These are phyloP conservation scores for Canna indica DNA, from an alignment of 176 grass and related monocot genomes.

Conservation along the genomic window DNA sequence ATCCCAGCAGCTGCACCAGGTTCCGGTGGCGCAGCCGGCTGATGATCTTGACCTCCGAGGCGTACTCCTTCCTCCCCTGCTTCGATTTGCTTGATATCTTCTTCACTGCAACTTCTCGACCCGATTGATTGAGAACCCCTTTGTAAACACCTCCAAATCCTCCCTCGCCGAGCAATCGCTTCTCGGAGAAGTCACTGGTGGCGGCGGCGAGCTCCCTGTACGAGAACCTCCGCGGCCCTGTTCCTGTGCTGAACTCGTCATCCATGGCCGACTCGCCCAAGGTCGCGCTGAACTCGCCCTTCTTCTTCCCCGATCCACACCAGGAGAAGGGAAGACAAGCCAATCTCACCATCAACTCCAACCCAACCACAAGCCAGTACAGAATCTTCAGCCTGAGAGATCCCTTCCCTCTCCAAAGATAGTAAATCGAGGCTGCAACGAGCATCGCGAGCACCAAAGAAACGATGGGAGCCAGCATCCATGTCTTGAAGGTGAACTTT, in stretches of 20 bases:
- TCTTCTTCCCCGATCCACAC: not conserved
- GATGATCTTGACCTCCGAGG: slow-evolving; percentile 11
- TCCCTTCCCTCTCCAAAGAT: not conserved
- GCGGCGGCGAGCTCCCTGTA: slow-evolving; percentile 2
- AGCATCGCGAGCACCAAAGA: not conserved
- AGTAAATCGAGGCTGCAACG: not conserved
- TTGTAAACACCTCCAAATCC: slow-evolving; percentile 14
- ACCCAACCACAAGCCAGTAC: not conserved
- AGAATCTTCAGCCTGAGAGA: not conserved
- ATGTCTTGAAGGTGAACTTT: not conserved
- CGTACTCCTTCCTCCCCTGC: slow-evolving; percentile 12
- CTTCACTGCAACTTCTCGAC: not conserved
- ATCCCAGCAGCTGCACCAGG: slow-evolving; percentile 10
- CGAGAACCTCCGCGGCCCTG: not conserved
- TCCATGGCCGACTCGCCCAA: not conserved
- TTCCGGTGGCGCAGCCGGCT: slow-evolving; percentile 12
- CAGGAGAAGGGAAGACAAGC: not conserved
- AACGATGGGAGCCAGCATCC: not conserved
- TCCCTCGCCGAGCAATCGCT: slow-evolving; percentile 4
- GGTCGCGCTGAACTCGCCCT: not conserved
- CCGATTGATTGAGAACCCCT: not conserved
- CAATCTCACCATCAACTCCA: not conserved
- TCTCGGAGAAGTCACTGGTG: slow-evolving; percentile 3
- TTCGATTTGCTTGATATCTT: slow-evolving; percentile 1
- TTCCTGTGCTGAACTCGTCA: slow-evolving; percentile 1